Percentiles rank a stretch among this genome's conserved stretches.
Evolutionary conservation across 805 yeast genomes (phyloP).

Genomic region (Peterozyma toletana): DNA sequence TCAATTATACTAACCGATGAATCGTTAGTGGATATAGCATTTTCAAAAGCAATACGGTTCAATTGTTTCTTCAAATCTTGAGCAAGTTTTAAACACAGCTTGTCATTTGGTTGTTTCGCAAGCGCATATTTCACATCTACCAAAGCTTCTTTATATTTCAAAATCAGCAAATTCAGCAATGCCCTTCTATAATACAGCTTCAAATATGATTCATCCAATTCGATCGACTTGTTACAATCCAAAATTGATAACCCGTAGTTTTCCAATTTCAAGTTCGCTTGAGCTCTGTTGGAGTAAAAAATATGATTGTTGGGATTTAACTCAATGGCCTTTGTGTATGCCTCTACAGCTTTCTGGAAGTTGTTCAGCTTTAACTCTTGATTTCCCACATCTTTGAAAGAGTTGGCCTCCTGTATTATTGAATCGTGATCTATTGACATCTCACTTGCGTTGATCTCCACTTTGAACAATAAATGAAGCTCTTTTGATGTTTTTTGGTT

Average conservation of each 20-base stretch:
- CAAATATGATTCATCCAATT: conserved; percentile 54
- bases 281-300: conserved; percentile 81
- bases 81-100: conserved; percentile 53
- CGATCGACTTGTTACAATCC: conserved; percentile 73
- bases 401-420: conserved; percentile 27
- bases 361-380: conserved; percentile 58
- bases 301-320: conserved; percentile 51
- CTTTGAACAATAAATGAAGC: neutral
- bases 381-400: conserved; percentile 68
- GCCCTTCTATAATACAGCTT: conserved; percentile 90
- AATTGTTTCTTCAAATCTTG: conserved; percentile 59
- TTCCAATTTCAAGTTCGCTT: conserved; percentile 80
- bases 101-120: conserved; percentile 58
- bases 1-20: conserved; percentile 38
- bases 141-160: conserved; percentile 69
- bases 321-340: conserved; percentile 71
- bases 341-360: conserved; percentile 55
- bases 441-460: too few species aligned
- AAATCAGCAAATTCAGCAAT: conserved; percentile 66
- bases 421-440: too few species aligned
- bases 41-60: conserved; percentile 72
- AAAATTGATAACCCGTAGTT: conserved; percentile 76
- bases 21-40: conserved; percentile 76
- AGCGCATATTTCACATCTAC: conserved; percentile 62
- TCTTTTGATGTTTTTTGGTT: neutral